Conservation (phyloP, 2,329 filamentous ascomycete species). For the Aplosporella prunicola region DNA sequence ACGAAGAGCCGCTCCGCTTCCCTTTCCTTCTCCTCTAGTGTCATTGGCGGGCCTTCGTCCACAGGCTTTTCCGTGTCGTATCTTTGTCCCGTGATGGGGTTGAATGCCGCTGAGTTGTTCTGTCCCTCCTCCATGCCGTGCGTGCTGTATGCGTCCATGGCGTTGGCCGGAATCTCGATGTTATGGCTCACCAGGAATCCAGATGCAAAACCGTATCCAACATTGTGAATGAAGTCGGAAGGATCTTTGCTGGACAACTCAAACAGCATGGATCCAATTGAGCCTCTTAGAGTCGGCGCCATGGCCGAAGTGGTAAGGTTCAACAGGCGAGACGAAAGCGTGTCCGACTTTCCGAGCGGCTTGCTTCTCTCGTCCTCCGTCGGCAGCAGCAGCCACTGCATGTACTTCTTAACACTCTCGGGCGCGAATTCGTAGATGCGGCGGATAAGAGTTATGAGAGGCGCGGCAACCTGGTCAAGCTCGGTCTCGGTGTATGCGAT, state of each 20-base stretch:
- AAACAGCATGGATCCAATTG: slow-evolving; percentile 72
- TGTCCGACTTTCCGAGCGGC: slow-evolving; percentile 66
- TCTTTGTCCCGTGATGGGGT: slow-evolving; percentile 81
- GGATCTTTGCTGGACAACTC: slow-evolving; percentile 77
- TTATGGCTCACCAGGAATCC: slow-evolving; percentile 83
- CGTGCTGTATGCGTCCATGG: slow-evolving; percentile 45
- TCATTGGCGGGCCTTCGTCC: slow-evolving; percentile 63
- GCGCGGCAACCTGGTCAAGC: slow-evolving; percentile 62
- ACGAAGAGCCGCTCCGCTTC: slow-evolving; percentile 88
- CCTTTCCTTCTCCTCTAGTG: slow-evolving; percentile 78
- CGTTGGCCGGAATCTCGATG: slow-evolving; percentile 62
- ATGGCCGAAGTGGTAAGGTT: slow-evolving; percentile 65
- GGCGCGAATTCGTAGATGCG: slow-evolving; percentile 63
- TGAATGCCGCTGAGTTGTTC: slow-evolving; percentile 41
- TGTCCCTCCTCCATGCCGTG: slow-evolving; percentile 16
- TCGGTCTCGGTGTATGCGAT: slow-evolving; percentile 55
- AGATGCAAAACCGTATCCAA: slow-evolving; percentile 89
- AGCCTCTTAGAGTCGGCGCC: slow-evolving; percentile 61
- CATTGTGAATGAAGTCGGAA: slow-evolving; percentile 72
- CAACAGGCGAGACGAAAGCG: slow-evolving; percentile 66
- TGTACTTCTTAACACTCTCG: slow-evolving; percentile 48
- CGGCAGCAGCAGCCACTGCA: slow-evolving; percentile 64
- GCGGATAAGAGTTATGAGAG: slow-evolving; percentile 65
- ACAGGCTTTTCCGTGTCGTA: slow-evolving; percentile 53
- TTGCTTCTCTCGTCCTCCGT: slow-evolving; percentile 64